These are phyloP conservation scores for Ilex paraguariensis DNA, from an alignment of 305 asterid genomes.

Conservation along the genomic window DNA sequence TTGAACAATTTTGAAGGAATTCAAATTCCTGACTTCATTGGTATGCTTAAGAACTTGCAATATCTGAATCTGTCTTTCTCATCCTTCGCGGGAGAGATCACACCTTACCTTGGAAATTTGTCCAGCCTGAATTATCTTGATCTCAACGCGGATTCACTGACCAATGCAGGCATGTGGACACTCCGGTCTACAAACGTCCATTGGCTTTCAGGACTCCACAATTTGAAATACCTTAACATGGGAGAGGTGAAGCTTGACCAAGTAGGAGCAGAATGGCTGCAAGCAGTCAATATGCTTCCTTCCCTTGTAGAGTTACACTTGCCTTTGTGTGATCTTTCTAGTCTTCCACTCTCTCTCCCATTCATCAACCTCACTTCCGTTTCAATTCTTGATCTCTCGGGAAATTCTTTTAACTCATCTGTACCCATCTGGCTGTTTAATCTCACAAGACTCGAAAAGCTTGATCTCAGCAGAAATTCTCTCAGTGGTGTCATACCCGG, in stretches of 20 bases:
- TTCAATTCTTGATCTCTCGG: not conserved
- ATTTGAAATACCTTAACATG: not conserved
- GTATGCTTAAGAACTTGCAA: not conserved
- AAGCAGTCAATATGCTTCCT: not conserved
- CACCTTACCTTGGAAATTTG: conserved; percentile 4
- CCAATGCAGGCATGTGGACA: not conserved
- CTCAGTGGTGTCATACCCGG: not conserved
- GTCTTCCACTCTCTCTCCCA: not conserved
- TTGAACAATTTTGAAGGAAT: not conserved
- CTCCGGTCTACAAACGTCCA: not conserved
- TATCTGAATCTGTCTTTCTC: conserved; percentile 3
- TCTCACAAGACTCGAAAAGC: not conserved
- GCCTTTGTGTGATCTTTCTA: not conserved
- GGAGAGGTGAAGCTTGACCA: not conserved
- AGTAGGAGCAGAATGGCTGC: not conserved
- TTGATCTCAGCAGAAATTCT: not conserved
- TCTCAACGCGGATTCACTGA: not conserved
- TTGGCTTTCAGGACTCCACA: not conserved
- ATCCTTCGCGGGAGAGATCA: not conserved
- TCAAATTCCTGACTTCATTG: not conserved
- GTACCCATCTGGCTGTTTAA: not conserved
- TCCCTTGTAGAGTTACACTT: not conserved
- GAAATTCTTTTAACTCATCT: not conserved
- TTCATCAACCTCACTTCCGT: not conserved
- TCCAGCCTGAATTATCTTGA: not conserved